Base-by-base conservation (phyloP, 257 asterid species). In the Buddleja alternifolia region DNA sequence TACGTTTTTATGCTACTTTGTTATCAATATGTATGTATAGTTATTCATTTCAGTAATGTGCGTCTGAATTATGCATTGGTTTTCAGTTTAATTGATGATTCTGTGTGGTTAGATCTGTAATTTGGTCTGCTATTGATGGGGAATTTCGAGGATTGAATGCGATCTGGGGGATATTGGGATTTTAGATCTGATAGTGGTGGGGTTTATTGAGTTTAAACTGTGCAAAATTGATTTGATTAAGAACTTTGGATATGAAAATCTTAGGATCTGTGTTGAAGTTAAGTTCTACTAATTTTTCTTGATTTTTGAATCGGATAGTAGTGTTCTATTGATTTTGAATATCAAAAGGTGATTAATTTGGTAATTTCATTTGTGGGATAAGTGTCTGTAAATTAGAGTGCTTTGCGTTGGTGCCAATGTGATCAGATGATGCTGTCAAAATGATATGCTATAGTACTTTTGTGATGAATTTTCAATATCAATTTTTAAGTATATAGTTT, bases 151-250 rank as follows among this genome's bases (percentile, higher is more conserved):
- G 44, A 72, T 62, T 76, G 58, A 59, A 11, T 68, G 73, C 64
- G 83, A 83, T 79, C 80, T 69, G 73, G 34, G 69, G 58, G 66
- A 29, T 53, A 48, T 40, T 15, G 66, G 78, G 73, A 57, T 34
- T 70, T 75, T 74, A 74, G 90, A 86, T 86, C 83, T 76, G 83
- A 45, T 65, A 42, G 51, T 60, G 66, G 40, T 20, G 70, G 55
- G 59, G 55, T 69, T 50, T 51, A 40, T 39, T 62, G 69, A 47
- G 66, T 34, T 54, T 60, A 45, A 24, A 44, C 68, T 71, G 75
- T 78, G 70, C 61, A 34, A 23, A 50, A 17, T 47, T 62, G 56
- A 6, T 66, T 17, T 47, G 63, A 39, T 23, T 37, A 42, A 62
- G 68, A 63, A 72, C 39, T 41, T 34, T 61, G 17, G 58, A 56